Evolutionary conservation across 2,329 filamentous ascomycete genomes (phyloP), one percentile per base, ranked within the genome.

Genomic region (Colletotrichum liaoningense): DNA sequence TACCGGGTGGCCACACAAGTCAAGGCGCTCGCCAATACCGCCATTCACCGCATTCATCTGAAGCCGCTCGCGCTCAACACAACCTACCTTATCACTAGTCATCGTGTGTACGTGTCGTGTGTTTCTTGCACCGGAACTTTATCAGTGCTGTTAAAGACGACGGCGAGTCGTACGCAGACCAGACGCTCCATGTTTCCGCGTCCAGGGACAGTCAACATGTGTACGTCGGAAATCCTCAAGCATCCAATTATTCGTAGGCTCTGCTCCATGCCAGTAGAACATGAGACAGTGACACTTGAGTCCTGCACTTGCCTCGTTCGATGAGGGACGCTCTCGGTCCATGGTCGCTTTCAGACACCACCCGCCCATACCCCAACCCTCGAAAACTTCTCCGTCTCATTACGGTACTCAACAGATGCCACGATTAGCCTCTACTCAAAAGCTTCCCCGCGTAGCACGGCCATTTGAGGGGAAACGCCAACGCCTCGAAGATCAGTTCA

Each of bases 401-500:
- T 46, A 38, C 9, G 35, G 35, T 38, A 24, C 9, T 26, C 26
- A 59, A 14, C 54, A 14, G 26, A 72, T 22, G 66, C 54, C 59
- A 64, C 22, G 55, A 11, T 7, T 12, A 30, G 59, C 22, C n/a
- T 54, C 52, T 73, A 33, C 46, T 65, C 30, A 4, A 26, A 59
- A 38, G 83, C 1, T 76, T 87, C 26, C 80, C 85, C 7, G 78
- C 79, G 55, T 86, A 85, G 82, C 84, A 88, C 56, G 78, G 79
- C 60, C 59, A 65, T 38, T 46, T 59, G 22, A 22, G 62, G 24
- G 24, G n/a, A 26, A 62, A 30, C 28, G 22, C 42, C 6, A 55
- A 26, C 28, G 24, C 19, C 42, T 46, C 12, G 38, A 12, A 60
- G 60, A 70, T 70, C 66, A 69, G 65, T 58, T 55, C 65, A 63